A percentile compares a stretch with the other conserved stretches of the same genome.
phyloP scores from a whole-genome alignment of 768 basidiomycete species.

The Suillus lakei region DNA sequence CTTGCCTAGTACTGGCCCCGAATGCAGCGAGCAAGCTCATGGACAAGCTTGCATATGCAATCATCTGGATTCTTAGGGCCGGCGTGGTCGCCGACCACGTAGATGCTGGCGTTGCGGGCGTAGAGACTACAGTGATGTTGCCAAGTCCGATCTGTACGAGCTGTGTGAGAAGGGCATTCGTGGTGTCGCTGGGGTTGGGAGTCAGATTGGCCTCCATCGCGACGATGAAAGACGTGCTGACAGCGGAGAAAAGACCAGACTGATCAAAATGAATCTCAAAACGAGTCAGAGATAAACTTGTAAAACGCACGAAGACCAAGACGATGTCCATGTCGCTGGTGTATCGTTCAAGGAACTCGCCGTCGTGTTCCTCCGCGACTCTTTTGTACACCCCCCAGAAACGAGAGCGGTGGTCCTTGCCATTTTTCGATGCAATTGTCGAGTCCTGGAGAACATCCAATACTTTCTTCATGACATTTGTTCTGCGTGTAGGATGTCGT shows the following conservation, averaged over 20 bases:
- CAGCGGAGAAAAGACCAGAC: constrained; percentile 20
- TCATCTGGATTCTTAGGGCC: not conserved
- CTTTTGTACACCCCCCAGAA: constrained; percentile 19
- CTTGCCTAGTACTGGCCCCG: constrained; percentile 20
- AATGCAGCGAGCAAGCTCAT: constrained; percentile 2
- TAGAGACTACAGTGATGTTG: constrained; percentile 1
- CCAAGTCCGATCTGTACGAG: constrained; percentile 10
- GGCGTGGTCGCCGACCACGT: not conserved
- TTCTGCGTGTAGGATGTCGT: not conserved
- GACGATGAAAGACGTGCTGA: constrained; percentile 17
- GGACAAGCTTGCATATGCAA: not conserved
- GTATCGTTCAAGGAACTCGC: constrained; percentile 20
- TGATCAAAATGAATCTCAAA: constrained; percentile 3
- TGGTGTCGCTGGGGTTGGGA: constrained; percentile 16
- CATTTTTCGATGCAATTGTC: not conserved
- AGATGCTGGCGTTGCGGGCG: not conserved
- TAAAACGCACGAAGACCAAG: constrained; percentile 24
- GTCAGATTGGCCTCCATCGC: constrained; percentile 12
- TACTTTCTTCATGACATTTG: not conserved
- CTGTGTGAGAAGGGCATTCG: constrained; percentile 14
- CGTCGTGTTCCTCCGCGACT: constrained; percentile 21
- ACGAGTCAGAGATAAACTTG: not conserved
- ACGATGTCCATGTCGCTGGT: constrained; percentile 22
- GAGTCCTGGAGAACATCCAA: not conserved
- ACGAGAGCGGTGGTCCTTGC: not conserved